These are phyloP conservation scores for Dictyostelium firmibasis DNA, from an alignment of 78 protist species.

Conservation along the genomic window DNA sequence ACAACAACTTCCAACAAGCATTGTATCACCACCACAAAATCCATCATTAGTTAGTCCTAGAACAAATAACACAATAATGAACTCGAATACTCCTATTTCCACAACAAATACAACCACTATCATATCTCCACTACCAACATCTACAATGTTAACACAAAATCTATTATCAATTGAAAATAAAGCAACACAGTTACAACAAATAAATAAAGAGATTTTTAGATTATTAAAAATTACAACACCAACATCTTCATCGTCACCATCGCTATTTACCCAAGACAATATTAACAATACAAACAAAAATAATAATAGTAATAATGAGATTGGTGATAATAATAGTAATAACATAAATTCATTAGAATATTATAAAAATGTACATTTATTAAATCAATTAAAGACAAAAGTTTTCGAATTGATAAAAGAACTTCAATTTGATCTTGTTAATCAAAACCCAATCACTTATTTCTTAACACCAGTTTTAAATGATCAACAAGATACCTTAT, in stretches of 20 bases:
- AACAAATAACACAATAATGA: neutral
- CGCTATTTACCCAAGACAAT: too few species aligned
- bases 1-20: slow-evolving; percentile 3
- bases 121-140: neutral
- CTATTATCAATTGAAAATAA: neutral
- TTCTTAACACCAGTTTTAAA: neutral
- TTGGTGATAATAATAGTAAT: neutral
- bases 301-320: neutral
- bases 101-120: neutral
- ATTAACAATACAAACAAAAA: too few species aligned
- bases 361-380: neutral
- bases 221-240: neutral
- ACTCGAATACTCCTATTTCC: neutral
- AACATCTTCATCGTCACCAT: neutral
- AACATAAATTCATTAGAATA: neutral
- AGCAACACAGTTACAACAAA: neutral
- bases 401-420: neutral
- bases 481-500: neutral
- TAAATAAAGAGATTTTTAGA: slow-evolving; percentile 4
- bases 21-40: slow-evolving; percentile 20
- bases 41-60: neutral
- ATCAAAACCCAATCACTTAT: neutral
- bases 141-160: neutral
- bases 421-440: neutral
- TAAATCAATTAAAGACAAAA: neutral